Percentiles rank a stretch among this genome's conserved stretches.
These are phyloP conservation scores for Amaranthus palmeri DNA, from an alignment of 148 eudicot species.

Conservation along the genomic window DNA sequence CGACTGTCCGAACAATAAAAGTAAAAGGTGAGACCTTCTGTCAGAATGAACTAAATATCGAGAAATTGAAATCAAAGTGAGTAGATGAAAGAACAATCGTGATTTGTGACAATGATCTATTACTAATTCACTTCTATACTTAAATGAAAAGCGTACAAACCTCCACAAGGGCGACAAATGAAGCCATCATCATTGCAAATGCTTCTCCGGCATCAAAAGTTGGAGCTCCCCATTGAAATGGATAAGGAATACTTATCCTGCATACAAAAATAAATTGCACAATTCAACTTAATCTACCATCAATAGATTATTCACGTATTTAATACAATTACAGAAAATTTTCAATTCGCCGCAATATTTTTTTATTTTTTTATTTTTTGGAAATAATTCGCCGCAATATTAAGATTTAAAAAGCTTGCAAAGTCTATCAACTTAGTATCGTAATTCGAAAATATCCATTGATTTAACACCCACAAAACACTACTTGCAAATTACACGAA, in stretches of 20 bases:
- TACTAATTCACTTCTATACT: background rate
- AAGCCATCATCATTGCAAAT: conserved; percentile 94
- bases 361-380: no score
- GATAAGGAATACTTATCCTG: conserved; percentile 92
- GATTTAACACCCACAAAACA: background rate
- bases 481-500: background rate
- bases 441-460: background rate
- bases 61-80: background rate
- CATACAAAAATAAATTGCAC: conserved; percentile 11
- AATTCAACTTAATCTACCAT: background rate
- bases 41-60: background rate
- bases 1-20: conserved; percentile 46
- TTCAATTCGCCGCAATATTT: no score
- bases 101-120: background rate
- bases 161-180: conserved; percentile 94
- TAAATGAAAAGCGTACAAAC: conserved; percentile 30
- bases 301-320: background rate
- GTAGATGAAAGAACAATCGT: background rate
- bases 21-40: background rate
- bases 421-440: background rate
- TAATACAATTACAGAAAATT: background rate
- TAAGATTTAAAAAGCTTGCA: background rate
- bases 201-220: conserved; percentile 92
- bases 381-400: no score
- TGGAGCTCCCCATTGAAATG: conserved; percentile 98